Evolutionary conservation across 768 basidiomycete genomes (phyloP).

Genomic region (Chlorophyllum brunneum): DNA sequence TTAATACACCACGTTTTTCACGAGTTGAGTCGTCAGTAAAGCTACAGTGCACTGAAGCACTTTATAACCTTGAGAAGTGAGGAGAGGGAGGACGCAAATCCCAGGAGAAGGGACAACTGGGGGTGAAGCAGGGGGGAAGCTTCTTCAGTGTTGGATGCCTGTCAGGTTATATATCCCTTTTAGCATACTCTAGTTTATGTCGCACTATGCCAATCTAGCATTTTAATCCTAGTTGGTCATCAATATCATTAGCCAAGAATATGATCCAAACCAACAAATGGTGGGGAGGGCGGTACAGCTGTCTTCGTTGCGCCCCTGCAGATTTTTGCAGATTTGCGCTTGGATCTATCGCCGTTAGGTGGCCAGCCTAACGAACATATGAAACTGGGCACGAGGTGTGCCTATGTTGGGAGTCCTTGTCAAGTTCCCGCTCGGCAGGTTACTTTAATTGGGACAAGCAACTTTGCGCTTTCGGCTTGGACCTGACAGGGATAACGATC

Average conservation of each 20-base stretch:
- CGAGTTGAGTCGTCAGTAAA: neutral
- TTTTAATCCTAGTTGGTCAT: neutral
- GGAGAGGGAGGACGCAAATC: neutral
- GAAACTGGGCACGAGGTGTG: slow-evolving; percentile 1
- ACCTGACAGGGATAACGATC: neutral
- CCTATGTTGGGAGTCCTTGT: neutral
- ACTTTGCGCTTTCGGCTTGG: neutral
- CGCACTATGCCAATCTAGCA: slow-evolving; percentile 2
- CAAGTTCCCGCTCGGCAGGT: neutral
- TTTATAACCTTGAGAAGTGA: neutral
- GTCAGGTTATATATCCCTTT: neutral
- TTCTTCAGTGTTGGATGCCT: neutral
- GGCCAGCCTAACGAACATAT: too few relatives aligned
- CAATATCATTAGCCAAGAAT: neutral
- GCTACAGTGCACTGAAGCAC: neutral
- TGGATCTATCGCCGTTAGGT: too few relatives aligned
- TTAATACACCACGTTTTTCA: neutral
- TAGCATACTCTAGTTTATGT: neutral
- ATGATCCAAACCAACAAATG: too few relatives aligned
- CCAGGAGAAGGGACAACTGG: neutral
- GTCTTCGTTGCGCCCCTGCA: too few relatives aligned
- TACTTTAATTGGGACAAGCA: neutral
- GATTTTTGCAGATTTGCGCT: too few relatives aligned
- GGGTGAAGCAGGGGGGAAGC: neutral
- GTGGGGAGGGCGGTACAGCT: too few relatives aligned